phyloP scores from a whole-genome alignment of 176 grass and related monocot species.

The Lolium perenne region DNA sequence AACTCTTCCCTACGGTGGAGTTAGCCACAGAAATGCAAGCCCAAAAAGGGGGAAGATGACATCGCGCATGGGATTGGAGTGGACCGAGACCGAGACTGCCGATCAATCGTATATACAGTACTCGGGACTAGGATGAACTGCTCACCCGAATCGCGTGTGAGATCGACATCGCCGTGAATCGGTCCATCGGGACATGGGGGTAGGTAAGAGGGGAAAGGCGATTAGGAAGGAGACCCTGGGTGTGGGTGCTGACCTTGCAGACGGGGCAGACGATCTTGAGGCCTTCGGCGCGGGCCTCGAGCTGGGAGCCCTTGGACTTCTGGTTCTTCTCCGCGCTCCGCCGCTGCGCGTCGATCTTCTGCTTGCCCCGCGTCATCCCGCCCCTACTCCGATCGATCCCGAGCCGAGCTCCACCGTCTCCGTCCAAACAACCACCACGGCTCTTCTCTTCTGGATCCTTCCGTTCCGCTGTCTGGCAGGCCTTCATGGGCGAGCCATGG shows the following conservation, averaged over 20 bases:
- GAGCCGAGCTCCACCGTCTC: not conserved
- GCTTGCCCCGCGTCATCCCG: slow-evolving; percentile 90
- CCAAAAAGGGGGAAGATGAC: not conserved
- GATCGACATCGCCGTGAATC: not conserved
- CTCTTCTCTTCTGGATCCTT: slow-evolving; percentile 9
- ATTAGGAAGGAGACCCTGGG: not conserved
- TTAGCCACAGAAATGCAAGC: too few relatives aligned
- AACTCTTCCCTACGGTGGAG: not conserved
- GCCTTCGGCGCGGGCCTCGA: slow-evolving; percentile 87
- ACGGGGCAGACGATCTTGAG: slow-evolving; percentile 93
- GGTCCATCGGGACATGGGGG: not conserved
- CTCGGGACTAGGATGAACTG: not conserved
- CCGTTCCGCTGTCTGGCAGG: not conserved
- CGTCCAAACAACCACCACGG: not conserved
- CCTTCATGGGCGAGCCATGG: not conserved
- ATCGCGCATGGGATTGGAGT: not conserved
- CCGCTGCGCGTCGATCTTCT: slow-evolving; percentile 97
- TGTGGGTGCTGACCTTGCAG: slow-evolving; percentile 73
- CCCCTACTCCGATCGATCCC: not conserved
- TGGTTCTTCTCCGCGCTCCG: slow-evolving; percentile 89
- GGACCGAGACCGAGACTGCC: not conserved
- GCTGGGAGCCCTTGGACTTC: slow-evolving; percentile 90
- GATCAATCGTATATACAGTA: not conserved
- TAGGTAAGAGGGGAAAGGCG: not conserved
- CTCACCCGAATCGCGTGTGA: not conserved